Conservation (phyloP, 2,329 filamentous ascomycete species). For the Aureobasidium vineae region DNA sequence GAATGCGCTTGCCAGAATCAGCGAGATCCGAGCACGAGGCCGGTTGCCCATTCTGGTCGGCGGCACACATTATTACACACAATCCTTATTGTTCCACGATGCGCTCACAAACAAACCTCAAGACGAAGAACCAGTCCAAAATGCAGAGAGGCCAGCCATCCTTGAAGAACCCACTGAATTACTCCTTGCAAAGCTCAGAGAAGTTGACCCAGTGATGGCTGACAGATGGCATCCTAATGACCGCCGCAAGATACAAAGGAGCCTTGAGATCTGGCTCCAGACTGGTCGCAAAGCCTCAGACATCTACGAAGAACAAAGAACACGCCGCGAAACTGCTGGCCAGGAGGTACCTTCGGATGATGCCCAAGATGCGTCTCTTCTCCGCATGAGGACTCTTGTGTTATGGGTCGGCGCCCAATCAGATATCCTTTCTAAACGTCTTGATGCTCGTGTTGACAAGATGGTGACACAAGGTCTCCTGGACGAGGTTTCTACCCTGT, state of each 20-base stretch:
- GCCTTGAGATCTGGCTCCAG: constrained; percentile 82
- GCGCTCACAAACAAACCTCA: constrained; percentile 54
- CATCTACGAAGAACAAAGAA: constrained; percentile 73
- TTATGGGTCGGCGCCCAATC: constrained; percentile 84
- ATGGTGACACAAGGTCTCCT: constrained; percentile 71
- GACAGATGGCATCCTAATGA: constrained; percentile 93
- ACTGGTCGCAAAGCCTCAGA: constrained; percentile 81
- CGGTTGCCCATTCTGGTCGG: constrained; percentile 88
- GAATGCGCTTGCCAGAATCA: constrained; percentile 66
- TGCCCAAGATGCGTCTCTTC: constrained; percentile 5
- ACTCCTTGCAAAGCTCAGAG: constrained; percentile 68
- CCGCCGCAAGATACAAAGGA: constrained; percentile 81
- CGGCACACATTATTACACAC: constrained; percentile 93
- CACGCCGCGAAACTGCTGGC: constrained; percentile 3
- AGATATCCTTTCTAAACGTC: constrained; percentile 64
- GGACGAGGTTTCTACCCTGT: constrained; percentile 59
- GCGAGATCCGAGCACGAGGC: constrained; percentile 73
- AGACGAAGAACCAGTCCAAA: constrained; percentile 30
- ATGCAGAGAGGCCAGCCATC: constrained; percentile 64
- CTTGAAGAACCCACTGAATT: constrained; percentile 63
- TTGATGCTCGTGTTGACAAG: constrained; percentile 75
- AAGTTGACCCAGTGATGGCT: constrained; percentile 88
- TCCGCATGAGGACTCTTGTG: constrained; percentile 59
- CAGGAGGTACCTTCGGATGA: background rate
- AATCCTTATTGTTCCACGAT: constrained; percentile 80